A percentile compares a stretch with the other conserved stretches of the same genome.
Conservation (phyloP, 2,329 filamentous ascomycete species). For the Alternaria ethzedia region DNA sequence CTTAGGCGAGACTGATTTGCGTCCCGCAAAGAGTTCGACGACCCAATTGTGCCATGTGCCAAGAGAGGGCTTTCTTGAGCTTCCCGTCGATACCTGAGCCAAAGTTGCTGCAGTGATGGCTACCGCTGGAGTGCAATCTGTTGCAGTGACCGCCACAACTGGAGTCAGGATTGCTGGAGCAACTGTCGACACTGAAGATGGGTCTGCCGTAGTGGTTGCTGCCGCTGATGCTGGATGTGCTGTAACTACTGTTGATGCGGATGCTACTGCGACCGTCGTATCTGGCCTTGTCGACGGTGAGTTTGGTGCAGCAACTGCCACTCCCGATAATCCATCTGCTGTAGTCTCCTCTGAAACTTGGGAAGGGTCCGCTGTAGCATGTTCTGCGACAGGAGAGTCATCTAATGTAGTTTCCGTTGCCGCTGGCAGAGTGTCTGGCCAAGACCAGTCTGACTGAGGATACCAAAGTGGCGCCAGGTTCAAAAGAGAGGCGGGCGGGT, state of each 20-base stretch:
- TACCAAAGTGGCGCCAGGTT: background rate
- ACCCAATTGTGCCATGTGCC: constrained; percentile 7
- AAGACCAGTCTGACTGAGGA: background rate
- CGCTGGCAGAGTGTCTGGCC: background rate
- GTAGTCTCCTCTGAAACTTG: background rate
- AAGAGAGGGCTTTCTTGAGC: background rate
- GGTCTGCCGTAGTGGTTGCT: background rate
- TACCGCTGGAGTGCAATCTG: background rate
- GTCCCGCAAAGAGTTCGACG: constrained; percentile 18
- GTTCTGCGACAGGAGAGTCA: background rate
- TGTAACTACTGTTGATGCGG: background rate
- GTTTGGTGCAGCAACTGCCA: background rate
- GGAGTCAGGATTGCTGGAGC: background rate
- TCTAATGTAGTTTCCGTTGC: background rate
- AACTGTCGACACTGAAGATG: background rate
- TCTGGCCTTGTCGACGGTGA: background rate
- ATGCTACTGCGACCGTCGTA: background rate
- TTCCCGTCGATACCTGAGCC: background rate
- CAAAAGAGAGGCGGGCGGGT: constrained; percentile 5
- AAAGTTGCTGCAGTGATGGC: background rate
- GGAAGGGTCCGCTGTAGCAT: background rate
- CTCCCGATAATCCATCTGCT: background rate
- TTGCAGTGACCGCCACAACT: background rate
- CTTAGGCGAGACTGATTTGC: background rate
- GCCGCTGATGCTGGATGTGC: background rate